These are phyloP conservation scores for Ceratocystis diversiconidia DNA, from an alignment of 2,329 filamentous ascomycete genomes.

Conservation along the genomic window DNA sequence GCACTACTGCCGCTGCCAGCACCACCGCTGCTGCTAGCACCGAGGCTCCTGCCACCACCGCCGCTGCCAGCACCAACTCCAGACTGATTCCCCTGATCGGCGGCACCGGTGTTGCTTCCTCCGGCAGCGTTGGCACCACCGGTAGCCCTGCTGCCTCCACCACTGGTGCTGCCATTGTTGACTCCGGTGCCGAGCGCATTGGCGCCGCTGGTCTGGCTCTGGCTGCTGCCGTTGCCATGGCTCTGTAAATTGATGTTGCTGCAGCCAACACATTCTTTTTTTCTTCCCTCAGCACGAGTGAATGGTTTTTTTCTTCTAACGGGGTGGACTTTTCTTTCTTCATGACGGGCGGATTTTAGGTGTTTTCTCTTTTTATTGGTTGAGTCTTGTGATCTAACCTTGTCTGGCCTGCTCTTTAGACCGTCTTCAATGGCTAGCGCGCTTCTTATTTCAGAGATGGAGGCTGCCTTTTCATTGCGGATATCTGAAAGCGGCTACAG, in stretches of 20 bases:
- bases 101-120: background rate
- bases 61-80: background rate
- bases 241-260: slow-evolving; percentile 22
- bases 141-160: slow-evolving; percentile 19
- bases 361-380: background rate
- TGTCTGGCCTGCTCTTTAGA: background rate
- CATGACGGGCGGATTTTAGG: background rate
- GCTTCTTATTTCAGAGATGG: background rate
- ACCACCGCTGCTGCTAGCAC: background rate
- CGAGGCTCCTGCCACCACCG: background rate
- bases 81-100: background rate
- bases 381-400: background rate
- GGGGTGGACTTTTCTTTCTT: slow-evolving; percentile 5
- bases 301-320: background rate
- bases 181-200: slow-evolving; percentile 22
- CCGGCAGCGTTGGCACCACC: slow-evolving; percentile 9
- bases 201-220: slow-evolving; percentile 23
- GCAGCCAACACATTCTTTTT: background rate
- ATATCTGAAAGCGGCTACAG: background rate
- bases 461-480: background rate
- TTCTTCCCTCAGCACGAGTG: background rate
- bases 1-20: background rate
- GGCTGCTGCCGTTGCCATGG: slow-evolving; percentile 24
- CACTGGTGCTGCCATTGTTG: slow-evolving; percentile 20
- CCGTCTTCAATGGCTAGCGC: background rate